Base-by-base conservation (phyloP, 2,329 filamentous ascomycete species). In the Graphilbum sp. region DNA sequence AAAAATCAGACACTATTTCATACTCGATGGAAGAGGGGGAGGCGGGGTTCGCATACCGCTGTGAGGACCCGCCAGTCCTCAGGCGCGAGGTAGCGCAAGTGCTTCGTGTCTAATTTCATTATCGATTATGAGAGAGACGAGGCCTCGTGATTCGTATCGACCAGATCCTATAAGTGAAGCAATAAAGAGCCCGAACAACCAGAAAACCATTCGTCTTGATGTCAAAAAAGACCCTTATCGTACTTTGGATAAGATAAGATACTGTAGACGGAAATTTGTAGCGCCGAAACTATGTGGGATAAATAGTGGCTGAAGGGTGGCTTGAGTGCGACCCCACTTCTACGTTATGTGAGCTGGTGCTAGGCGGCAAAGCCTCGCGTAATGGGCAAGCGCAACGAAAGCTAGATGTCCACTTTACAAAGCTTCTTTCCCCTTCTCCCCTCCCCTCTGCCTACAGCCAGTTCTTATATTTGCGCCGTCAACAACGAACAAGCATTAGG, bases 1-100 rank as follows among this genome's bases (percentile, higher is more conserved):
- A 12, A 20, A 5, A 12, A 21, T 11, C 21, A 20, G 17, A n/a
- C n/a, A n/a, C n/a, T n/a, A n/a, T n/a, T n/a, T n/a, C n/a, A n/a
- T 15, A 17, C 30, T 21, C 5, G 13, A 17, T 12, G n/a, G n/a
- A 5, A 32, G 13, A 32, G 20, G 12, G 21, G 10, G 16, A 32
- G 17, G 27, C 34, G 16, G 17, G 16, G 5, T 16, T 5, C 7
- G 59, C 75, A 45, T 77, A 93, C 88, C 51, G 85, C 90, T 54
- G 84, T 79, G 44, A 98, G 78, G 45, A 95, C 87, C 50, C 82
- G 75, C 85, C 92, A 98, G 66, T 98, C 90, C 61, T 96, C 90
- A 15, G 75, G 63, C 36, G 82, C 79, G 57, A 98, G 73, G 60
- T 98, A 88, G 56, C 92, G 86, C 63, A 98, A 78, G 36, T 83